These are phyloP conservation scores for Nicotiana tabacum DNA, from an alignment of 257 asterid genomes.

Conservation along the genomic window DNA sequence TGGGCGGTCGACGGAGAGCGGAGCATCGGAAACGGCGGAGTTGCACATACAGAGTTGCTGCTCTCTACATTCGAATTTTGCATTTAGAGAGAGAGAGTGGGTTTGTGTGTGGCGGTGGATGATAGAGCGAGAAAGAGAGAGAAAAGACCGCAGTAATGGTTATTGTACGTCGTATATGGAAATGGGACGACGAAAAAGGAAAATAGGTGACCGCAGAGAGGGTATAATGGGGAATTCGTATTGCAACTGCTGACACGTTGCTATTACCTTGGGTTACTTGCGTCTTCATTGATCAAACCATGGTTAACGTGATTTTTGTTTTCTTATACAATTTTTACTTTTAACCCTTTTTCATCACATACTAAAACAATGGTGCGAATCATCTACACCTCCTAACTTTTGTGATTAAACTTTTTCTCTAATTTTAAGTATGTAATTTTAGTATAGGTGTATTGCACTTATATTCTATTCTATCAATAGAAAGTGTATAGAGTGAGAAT, in stretches of 20 bases:
- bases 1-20: constrained; percentile 1
- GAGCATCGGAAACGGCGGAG: constrained; percentile 7
- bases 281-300: background rate
- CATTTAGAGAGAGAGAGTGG: constrained; percentile 8
- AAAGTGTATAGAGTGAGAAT: too few species aligned
- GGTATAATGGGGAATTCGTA: background rate
- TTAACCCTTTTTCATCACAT: too few species aligned
- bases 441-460: too few species aligned
- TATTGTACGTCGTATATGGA: background rate
- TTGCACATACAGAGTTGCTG: background rate
- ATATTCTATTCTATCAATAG: too few species aligned
- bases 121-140: background rate
- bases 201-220: background rate
- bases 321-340: too few species aligned
- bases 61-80: constrained; percentile 15
- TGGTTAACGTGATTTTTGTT: background rate
- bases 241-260: background rate
- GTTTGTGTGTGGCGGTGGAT: constrained; percentile 22
- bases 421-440: too few species aligned
- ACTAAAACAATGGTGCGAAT: too few species aligned
- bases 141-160: background rate
- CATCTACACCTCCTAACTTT: too few species aligned
- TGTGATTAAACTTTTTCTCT: too few species aligned
- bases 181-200: background rate
- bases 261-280: background rate